Evolutionary conservation across 257 asterid species (phyloP).

Genomic region (Solanum verrucosum): DNA sequence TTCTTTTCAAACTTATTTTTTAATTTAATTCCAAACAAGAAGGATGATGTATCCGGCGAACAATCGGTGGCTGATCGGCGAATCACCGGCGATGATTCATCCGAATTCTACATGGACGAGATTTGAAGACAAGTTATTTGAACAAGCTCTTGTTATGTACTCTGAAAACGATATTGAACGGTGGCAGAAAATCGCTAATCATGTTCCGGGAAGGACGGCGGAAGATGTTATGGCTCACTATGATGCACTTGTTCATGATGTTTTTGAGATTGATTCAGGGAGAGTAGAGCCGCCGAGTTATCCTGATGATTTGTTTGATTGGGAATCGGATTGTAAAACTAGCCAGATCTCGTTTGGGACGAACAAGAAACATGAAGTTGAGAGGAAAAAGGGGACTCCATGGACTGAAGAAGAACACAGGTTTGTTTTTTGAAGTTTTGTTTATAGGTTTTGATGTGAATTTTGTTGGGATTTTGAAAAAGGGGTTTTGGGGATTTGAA

Average conservation of each 20-base stretch:
- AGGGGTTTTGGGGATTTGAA: background rate
- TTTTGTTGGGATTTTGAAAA: background rate
- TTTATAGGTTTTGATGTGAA: background rate
- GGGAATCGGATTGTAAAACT: constrained; percentile 17
- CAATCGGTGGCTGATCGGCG: constrained; percentile 10
- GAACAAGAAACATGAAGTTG: constrained; percentile 34
- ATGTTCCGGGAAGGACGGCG: constrained; percentile 35
- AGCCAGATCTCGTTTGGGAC: constrained; percentile 58
- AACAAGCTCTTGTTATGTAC: constrained; percentile 42
- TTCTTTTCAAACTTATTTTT: background rate
- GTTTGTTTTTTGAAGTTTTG: constrained; percentile 9
- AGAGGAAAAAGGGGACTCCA: constrained; percentile 71
- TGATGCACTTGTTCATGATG: constrained; percentile 43
- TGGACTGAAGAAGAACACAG: constrained; percentile 88
- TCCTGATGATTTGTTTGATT: constrained; percentile 9
- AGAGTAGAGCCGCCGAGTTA: constrained; percentile 54
- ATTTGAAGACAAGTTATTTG: constrained; percentile 51
- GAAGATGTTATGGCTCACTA: constrained; percentile 47
- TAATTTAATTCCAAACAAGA: background rate
- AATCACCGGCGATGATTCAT: constrained; percentile 1
- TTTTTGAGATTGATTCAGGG: constrained; percentile 58
- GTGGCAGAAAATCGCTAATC: constrained; percentile 48
- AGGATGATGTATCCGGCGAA: constrained; percentile 13
- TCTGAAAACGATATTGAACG: constrained; percentile 47
- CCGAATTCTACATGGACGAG: constrained; percentile 30